Base-by-base conservation (phyloP, 192 early-diverging fungal genomes). In the Coemansia sp. region DNA sequence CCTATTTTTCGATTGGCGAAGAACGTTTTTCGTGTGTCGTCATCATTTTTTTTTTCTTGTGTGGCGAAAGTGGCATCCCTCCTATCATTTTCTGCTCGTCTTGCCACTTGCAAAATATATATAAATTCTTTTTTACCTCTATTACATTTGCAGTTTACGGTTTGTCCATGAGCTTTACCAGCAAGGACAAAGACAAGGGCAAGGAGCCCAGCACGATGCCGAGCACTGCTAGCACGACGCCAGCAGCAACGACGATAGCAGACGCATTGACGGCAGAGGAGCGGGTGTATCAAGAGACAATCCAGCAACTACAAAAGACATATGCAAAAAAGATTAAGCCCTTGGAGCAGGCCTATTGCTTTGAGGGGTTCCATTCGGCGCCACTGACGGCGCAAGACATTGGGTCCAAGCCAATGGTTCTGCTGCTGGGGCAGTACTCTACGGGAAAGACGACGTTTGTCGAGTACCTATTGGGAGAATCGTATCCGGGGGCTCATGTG, bases 371-470 rank as follows among this genome's bases (percentile, higher is more conserved):
- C 63, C 87, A 91, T 68, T 90, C 91, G 50, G 80, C 87, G 27
- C 88, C 91, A 8, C 67, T 92, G 61, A 89, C 91, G 8, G 83
- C 90, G 67, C 84, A 86, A 42, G 92, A 94, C 60, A 90, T 94
- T 50, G 85, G 83, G 56, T 89, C 92, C 12, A 92, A 92, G 68
- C 93, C 93, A 3, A 93, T 94, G 80, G 87, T 93, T 3, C 71
- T 95, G 14, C 74, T 95, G 17, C 71, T 95, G 62, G 93, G 93
- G 5, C 93, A 93, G 72, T 95, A 95, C 68, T 90, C 88, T 21
- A 93, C 91, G 0, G 90, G 91, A 53, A 94, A 94, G 66, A 91
- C 90, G 3, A 91, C 91, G 7, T 92, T 94, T 69, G 87, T 94
- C 18, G 85, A 85, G 61, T 81, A 91, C 58, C 67, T 94, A 29